Base-by-base conservation (phyloP, 2,329 filamentous ascomycete genomes). In the Diaporthe ilicicola region DNA sequence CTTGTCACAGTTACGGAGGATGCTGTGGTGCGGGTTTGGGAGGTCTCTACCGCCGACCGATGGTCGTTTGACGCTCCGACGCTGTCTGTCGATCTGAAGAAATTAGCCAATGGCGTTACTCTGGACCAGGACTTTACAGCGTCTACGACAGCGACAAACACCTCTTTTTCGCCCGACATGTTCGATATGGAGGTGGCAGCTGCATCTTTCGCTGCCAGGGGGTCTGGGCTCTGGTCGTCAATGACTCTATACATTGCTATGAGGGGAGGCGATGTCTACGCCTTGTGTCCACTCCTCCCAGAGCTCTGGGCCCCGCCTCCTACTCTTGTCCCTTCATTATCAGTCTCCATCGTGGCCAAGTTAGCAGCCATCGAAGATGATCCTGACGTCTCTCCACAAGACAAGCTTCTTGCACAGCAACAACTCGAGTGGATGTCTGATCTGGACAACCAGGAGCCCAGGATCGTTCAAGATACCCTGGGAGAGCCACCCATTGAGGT, bases 241-340 rank as follows among this genome's bases (percentile, higher is more conserved):
- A 98, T 98, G 93, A 98, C 96, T 0, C 86, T 99, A 13, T 99
- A 95, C 94, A 85, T 98, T 65, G 94, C 95, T n/a, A 99, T 98
- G 93, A 90, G 90, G 46, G 93, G 94, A 72, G 96, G 96, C 4
- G 95, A 98, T 78, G 88, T 98, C 7, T 99, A 99, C 78, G 95
- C 95, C 1, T 84, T 99, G 10, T 98, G 95, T 78, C 96, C 96
- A 1, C 86, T 99, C 50, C 85, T 99, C 39, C 96, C 96, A 0
- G 90, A 91, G 65, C 94, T 92, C 76, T 98, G 95, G 94, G 90
- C 93, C 29, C 91, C 92, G 29, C 91, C 92, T 17, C 87, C 91
- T 1, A 92, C 92, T 0, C 85, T 96, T 39, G 90, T 97, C 17
- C 93, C 94, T 2, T 94, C 94, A 0, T 86, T 98, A 27, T 94